Percentiles rank a stretch among this genome's conserved stretches.
phyloP scores from a whole-genome alignment of 2,329 filamentous ascomycete species.

The Pestalotiopsis sp. region DNA sequence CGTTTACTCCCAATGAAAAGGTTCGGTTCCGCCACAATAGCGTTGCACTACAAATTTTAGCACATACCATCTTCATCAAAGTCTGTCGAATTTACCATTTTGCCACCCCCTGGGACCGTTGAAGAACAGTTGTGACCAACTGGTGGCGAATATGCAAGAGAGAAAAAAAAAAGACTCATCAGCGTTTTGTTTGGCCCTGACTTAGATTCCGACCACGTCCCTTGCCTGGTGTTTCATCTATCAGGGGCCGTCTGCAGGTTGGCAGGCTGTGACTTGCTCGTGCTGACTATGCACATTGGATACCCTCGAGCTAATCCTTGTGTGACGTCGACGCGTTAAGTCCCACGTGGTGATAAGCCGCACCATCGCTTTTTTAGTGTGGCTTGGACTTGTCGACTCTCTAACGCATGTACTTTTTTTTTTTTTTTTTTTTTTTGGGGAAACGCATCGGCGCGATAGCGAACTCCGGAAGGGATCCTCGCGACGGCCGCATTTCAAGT shows the following conservation, averaged over 20 bases:
- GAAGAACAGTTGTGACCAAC: slow-evolving; percentile 12
- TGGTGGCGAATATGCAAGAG: slow-evolving; percentile 11
- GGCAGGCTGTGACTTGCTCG: neutral
- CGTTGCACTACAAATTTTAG: slow-evolving; percentile 1
- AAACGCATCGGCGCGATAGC: slow-evolving; percentile 11
- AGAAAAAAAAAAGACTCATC: neutral
- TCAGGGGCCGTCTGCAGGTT: neutral
- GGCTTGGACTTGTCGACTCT: neutral
- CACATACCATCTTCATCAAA: too few species aligned
- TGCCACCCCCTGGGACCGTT: slow-evolving; percentile 15
- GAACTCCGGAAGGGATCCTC: slow-evolving; percentile 8
- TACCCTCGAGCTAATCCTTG: neutral
- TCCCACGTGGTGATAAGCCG: slow-evolving; percentile 14
- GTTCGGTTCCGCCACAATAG: neutral
- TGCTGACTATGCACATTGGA: neutral
- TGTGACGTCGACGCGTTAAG: slow-evolving; percentile 8
- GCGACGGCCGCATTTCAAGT: neutral
- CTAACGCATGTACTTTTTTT: neutral
- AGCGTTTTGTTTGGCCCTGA: neutral
- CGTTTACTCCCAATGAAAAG: neutral
- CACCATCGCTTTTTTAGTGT: neutral
- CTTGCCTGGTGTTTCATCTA: neutral
- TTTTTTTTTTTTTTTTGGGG: neutral
- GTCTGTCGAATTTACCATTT: neutral
- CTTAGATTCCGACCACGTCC: neutral